Evolutionary conservation across 163 green algal genomes (phyloP).

Genomic region (Scenedesmus sp.): DNA sequence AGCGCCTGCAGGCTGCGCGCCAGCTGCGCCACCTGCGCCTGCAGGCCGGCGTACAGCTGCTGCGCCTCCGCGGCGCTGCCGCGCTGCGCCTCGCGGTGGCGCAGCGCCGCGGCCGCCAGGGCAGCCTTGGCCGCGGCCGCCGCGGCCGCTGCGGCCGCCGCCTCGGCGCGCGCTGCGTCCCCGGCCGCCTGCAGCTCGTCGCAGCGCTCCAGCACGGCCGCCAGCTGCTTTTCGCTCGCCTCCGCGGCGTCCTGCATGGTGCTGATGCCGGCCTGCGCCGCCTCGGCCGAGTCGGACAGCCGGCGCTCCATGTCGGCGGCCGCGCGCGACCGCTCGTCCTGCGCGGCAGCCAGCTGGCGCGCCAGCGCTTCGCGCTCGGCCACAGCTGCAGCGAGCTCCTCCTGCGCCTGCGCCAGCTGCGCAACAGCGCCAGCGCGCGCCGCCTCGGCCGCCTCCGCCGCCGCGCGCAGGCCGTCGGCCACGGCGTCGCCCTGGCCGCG

Average conservation of each 20-base stretch:
- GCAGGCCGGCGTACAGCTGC: slow-evolving; percentile 13
- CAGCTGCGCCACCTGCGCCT: slow-evolving; percentile 29
- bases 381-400: slow-evolving; percentile 8
- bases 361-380: slow-evolving; percentile 1
- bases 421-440: background rate
- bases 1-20: slow-evolving; percentile 4
- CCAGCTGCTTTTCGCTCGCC: background rate
- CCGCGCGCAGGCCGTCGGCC: background rate
- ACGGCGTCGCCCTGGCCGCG: background rate
- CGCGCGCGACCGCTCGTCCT: background rate
- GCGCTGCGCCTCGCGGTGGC: background rate
- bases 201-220: background rate
- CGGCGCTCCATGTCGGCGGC: background rate
- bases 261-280: background rate
- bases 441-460: slow-evolving; percentile 6
- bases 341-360: background rate
- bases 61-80: slow-evolving; percentile 2
- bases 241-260: slow-evolving; percentile 11
- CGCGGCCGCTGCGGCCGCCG: background rate
- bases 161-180: background rate
- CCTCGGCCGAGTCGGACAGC: slow-evolving; percentile 14
- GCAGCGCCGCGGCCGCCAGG: background rate
- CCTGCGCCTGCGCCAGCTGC: slow-evolving; percentile 3
- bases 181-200: no score
- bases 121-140: background rate